These are phyloP conservation scores for Magnolia officinalis DNA, from an alignment of 164 flowering plant species.

Conservation along the genomic window DNA sequence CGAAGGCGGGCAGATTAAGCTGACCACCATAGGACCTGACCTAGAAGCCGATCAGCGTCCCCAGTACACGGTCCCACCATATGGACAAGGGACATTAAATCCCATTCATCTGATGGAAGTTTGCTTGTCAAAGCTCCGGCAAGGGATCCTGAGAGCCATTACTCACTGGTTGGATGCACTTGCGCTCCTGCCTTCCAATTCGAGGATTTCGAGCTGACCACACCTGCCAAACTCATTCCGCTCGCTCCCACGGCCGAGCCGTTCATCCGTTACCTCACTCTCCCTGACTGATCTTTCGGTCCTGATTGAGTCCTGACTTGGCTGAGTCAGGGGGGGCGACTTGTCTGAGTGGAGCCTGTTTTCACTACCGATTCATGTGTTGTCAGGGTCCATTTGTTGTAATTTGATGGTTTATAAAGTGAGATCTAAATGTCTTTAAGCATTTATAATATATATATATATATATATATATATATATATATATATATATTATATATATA, in stretches of 20 bases:
- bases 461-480: too few relatives aligned
- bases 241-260: constrained; percentile 46
- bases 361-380: too few relatives aligned
- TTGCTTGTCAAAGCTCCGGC: constrained; percentile 30
- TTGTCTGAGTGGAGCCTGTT: background rate
- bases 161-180: constrained; percentile 86
- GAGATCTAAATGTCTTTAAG: too few relatives aligned
- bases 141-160: constrained; percentile 57
- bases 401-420: background rate
- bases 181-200: constrained; percentile 93
- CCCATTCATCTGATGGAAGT: constrained; percentile 41
- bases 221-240: constrained; percentile 53
- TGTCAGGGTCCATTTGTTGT: background rate
- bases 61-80: constrained; percentile 75
- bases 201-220: constrained; percentile 79
- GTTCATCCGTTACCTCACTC: constrained; percentile 51
- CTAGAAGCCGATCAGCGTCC: constrained; percentile 44
- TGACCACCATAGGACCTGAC: constrained; percentile 62
- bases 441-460: too few relatives aligned
- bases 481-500: too few relatives aligned
- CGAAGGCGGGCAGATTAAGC: constrained; percentile 53
- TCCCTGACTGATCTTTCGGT: constrained; percentile 15
- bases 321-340: too few relatives aligned
- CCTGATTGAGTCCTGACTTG: too few relatives aligned
- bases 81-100: constrained; percentile 47